Base-by-base conservation (phyloP, 805 yeast genomes). In the Nakazawaea wickerhamii region DNA sequence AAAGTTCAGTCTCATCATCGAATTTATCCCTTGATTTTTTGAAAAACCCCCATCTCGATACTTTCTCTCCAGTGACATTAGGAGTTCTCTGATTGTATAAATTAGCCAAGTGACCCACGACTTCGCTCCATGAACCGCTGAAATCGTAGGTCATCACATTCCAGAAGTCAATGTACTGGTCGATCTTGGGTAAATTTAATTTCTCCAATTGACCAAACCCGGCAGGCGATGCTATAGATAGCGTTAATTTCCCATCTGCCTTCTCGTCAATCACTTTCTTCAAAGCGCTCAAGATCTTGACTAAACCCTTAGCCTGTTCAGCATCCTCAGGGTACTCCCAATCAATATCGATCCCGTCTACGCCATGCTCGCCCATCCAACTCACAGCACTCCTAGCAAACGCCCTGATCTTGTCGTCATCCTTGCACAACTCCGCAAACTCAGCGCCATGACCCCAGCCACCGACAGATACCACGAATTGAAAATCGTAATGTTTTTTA, bases 81-180 rank as follows among this genome's bases (percentile, higher is more conserved):
- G n/a, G n/a, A 15, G 3, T 2, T 66, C 13, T 15, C 6, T 30
- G 30, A 3, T 37, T 19, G 43, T 68, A 69, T 49, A 84, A 51
- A 62, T 84, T 84, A 13, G 85, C 71, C 47, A 83, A 93, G 55
- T 75, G 79, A 1, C 72, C 81, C 0, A 79, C 72, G 4, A 38
- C 50, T 1, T 58, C 53, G 1, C 81, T 74, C 91, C 95, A 84
- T 6, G 73, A 64, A 0, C 95, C 96, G 2, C 78, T 62, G 52
- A 78, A 84, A 57, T 87, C 95, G 58, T 88, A 87, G 26, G 88
- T 73, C 95, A 87, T 88, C 47, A 87, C 59, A 54, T 88, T 87
- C 84, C 87, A 85, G 50, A 75, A 77, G 22, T 76, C 64, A 19
- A 87, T 51, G 49, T 67, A 70, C 23, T 55, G 55, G 52, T 81